Evolutionary conservation across 257 asterid species (phyloP).

Genomic region (Plantago ovata): DNA sequence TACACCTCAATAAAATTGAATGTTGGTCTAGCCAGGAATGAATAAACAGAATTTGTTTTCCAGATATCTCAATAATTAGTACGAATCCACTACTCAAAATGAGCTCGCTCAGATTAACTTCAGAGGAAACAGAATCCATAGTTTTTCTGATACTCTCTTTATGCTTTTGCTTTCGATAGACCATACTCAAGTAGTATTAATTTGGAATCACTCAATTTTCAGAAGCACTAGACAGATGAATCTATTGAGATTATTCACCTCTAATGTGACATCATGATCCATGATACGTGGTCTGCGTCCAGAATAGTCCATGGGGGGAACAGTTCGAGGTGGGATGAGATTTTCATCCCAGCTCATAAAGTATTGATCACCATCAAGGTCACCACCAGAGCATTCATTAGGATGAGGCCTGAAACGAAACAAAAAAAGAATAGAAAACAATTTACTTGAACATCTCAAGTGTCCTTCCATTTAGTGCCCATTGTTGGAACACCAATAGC

Average conservation of each 20-base stretch:
- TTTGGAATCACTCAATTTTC: no score
- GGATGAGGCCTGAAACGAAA: conserved; percentile 84
- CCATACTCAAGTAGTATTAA: background rate
- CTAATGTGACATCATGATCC: conserved; percentile 83
- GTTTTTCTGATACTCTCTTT: background rate
- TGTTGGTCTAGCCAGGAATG: no score
- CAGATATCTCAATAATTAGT: background rate
- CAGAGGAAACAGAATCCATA: background rate
- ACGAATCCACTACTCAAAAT: background rate
- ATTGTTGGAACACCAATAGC: no score
- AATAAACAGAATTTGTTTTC: no score
- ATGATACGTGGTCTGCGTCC: conserved; percentile 75
- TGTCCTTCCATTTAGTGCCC: no score
- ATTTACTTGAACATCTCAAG: no score
- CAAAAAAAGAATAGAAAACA: background rate
- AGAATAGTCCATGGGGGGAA: conserved; percentile 89
- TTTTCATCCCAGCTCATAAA: conserved; percentile 85
- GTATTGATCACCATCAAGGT: conserved; percentile 93
- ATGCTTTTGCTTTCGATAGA: background rate
- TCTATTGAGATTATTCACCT: conserved; percentile 38
- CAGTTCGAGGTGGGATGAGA: conserved; percentile 64
- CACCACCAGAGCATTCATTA: conserved; percentile 97
- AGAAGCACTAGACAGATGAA: background rate
- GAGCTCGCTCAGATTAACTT: background rate
- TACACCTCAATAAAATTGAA: no score